These are phyloP conservation scores for Phycomyces blakesleeanus DNA, from an alignment of 192 early-diverging fungal species.

Conservation along the genomic window DNA sequence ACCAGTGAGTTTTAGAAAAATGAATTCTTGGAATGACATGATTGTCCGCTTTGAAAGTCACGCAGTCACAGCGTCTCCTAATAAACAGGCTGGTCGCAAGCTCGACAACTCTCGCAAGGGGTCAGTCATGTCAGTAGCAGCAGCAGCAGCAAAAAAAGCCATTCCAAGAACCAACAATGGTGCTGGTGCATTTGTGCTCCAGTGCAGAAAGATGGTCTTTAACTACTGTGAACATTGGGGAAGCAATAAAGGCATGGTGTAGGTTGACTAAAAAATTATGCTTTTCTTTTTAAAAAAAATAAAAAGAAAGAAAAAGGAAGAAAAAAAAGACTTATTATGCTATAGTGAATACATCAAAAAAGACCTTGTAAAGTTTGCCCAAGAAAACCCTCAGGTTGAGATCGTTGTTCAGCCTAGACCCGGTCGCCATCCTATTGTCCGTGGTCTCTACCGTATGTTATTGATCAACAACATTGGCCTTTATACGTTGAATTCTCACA, in stretches of 20 bases:
- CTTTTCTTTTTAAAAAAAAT: background rate
- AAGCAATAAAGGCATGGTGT: slow-evolving; percentile 72
- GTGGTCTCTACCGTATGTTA: slow-evolving; percentile 61
- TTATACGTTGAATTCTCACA: background rate
- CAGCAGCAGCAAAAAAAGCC: slow-evolving; percentile 11
- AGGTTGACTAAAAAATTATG: slow-evolving; percentile 16
- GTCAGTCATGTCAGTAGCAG: slow-evolving; percentile 9
- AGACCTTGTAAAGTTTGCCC: slow-evolving; percentile 55
- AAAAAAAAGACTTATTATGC: background rate
- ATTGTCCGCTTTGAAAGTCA: slow-evolving; percentile 1
- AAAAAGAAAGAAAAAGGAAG: background rate
- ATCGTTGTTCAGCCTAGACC: slow-evolving; percentile 70
- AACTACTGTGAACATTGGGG: slow-evolving; percentile 82
- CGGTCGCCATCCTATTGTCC: slow-evolving; percentile 68
- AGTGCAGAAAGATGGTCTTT: slow-evolving; percentile 75
- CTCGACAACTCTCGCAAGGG: too few species aligned
- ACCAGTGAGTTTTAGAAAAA: too few species aligned
- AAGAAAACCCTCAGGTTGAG: slow-evolving; percentile 75
- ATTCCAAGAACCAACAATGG: slow-evolving; percentile 55
- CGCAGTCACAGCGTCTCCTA: background rate
- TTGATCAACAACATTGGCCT: background rate
- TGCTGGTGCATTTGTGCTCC: slow-evolving; percentile 69
- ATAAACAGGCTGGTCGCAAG: background rate
- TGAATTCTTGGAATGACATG: background rate
- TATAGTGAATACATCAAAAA: slow-evolving; percentile 65